Evolutionary conservation across 2,329 filamentous ascomycete genomes (phyloP), one percentile per base, ranked within the genome.

Genomic region (Fusarium tanahbumbuense): DNA sequence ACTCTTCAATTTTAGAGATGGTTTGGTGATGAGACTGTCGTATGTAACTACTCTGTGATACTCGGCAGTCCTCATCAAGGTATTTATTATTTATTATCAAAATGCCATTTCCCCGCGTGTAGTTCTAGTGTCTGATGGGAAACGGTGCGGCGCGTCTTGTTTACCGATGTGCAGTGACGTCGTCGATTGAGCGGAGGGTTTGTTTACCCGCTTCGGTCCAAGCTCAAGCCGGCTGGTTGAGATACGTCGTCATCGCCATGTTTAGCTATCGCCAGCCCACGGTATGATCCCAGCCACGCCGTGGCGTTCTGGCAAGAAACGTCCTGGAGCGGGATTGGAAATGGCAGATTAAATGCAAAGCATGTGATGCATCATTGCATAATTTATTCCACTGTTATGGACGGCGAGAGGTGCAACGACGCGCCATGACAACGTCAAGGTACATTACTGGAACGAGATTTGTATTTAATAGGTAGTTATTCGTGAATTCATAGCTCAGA

Each of bases 1-100:
- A 64, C 15, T 62, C 49, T n/a, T 68, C 47, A 6, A 68, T 56
- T 23, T 59, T 12, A 1, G 30, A 28, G 58, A 64, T 18, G 18
- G 4, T 12, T 8, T 18, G 23, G 2, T 13, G 20, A 15, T 4
- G 22, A n/a, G 20, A 15, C 18, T 16, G 16, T n/a, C 25, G 16
- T n/a, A 2, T 7, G 22, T 25, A 9, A 18, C 0, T 25, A 15
- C 0, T 37, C 6, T 37, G 8, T 4, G 6, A 25, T 8, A 37
- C 2, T 2, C 16, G 3, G 4, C 11, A 8, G 30, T 15, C 30
- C 9, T 6, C 3, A 18, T 3, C 2, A 50, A 25, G 16, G 2
- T 37, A 34, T 25, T 37, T n/a, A 37, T 25, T 3, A 2, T n/a
- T 15, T n/a, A 9, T 34, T 6, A 16, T 34, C 18, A 28, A 8